Base-by-base conservation (phyloP, 768 basidiomycete genomes). In the Sistotremastrum suecicum region DNA sequence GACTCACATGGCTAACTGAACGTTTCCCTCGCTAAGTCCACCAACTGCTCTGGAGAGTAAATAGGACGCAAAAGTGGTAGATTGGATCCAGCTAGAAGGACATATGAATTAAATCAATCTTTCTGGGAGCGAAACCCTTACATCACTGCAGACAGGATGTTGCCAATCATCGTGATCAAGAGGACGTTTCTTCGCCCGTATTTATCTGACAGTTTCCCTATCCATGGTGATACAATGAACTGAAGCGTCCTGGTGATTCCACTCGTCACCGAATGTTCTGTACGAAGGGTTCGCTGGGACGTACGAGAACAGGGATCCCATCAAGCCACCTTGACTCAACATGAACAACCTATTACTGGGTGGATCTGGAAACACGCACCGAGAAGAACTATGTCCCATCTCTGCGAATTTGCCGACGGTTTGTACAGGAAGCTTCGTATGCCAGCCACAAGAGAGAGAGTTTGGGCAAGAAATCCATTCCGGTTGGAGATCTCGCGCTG, bases 371-470 rank as follows among this genome's bases (percentile, higher is more conserved):
- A 32, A 36, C n/a, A 54, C 68, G 47, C 54, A 70, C 91, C 91
- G n/a, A 99, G 70, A 29, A 98, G 72, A 10, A 98, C 90, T 10
- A 97, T 67, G 57, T 99, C 94, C 90, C 92, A 95, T 72, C 75
- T 76, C 57, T 78, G 71, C 28, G 81, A 77, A 46, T 83, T 78
- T 42, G 62, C 60, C 33, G 66, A 59, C 34, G 78, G 67, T 35
- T 72, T 70, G 59, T 80, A 81, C 39, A 91, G 67, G 42, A 78
- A 49, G 7, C 78, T 68, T 50, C 90, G 75, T 37, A 86, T 59
- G 34, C 66, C 63, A 2, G 84, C 80, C 7, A 88, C 82, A 42
- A 73, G 67, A 43, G 64, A 56, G 34, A 97, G 67, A 1, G 85
- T 89, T 34, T 66, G 70, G 9, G 80, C 75, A 51, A 95, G 65